phyloP scores from a whole-genome alignment of 1,284 basidiomycete species.

The Cerrena zonata region DNA sequence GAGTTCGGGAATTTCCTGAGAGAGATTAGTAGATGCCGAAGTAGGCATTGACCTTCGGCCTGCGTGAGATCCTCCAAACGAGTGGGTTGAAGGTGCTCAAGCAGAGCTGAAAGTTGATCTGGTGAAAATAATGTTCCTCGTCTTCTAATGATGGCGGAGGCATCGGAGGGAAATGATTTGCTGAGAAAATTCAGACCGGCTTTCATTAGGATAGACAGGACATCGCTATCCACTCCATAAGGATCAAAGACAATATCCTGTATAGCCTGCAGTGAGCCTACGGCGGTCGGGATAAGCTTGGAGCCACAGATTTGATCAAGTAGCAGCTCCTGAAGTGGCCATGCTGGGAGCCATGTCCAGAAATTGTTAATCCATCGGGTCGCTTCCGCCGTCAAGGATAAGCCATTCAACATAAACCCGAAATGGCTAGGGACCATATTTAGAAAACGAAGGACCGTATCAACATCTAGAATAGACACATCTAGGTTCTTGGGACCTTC shows the following conservation, averaged over 20 bases:
- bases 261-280: background rate
- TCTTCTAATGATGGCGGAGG: background rate
- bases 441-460: too few relatives aligned
- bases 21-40: too few relatives aligned
- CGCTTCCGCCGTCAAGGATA: background rate
- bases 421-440: too few relatives aligned
- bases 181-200: background rate
- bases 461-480: too few relatives aligned
- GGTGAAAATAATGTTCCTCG: background rate
- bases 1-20: too few relatives aligned
- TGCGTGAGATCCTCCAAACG: too few relatives aligned
- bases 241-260: background rate
- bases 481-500: too few relatives aligned
- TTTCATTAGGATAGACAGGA: background rate
- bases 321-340: background rate
- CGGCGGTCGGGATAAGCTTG: background rate
- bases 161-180: background rate
- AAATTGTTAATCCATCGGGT: constrained; percentile 2
- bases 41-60: too few relatives aligned
- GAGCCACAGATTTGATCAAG: background rate
- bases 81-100: too few relatives aligned
- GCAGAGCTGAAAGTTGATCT: too few relatives aligned
- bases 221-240: background rate
- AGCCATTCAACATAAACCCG: too few relatives aligned
- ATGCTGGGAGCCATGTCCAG: constrained; percentile 8